Base-by-base conservation (phyloP, 805 yeast species). In the Cyberlindnera mississippiensis region DNA sequence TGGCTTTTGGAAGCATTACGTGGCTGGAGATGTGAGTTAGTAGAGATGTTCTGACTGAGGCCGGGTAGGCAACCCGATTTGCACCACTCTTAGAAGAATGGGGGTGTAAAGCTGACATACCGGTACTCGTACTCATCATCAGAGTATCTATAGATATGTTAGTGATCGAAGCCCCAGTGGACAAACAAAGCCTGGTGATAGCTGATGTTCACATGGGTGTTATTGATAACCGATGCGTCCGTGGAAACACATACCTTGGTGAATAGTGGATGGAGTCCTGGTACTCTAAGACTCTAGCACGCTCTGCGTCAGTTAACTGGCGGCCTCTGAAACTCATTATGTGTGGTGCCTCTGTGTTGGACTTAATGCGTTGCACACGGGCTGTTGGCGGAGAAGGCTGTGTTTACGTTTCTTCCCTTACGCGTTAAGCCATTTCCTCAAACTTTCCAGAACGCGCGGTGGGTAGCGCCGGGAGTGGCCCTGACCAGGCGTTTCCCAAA, bases 251-350 rank as follows among this genome's bases (percentile, higher is more conserved):
- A 14, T 43, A 68, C 72, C 82, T 68, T 43, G 95, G 93, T 9
- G 96, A 87, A 61, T 93, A 93, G 64, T 93, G 96, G 55, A 93
- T 93, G 63, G 84, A 78, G 42, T 93, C 98, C 60, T 86, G 95
- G 60, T 88, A 93, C 60, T 91, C 96, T 53, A 85, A 78, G 30
- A 91, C 82, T 38, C 91, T 80, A 28, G 89, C 87, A 50, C 95
- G 72, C 62, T 93, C 99, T 22, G 80, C 71, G 29, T 85, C 91
- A 2, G 93, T 73, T 38, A 93, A 74, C 56, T 81, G 82, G 60
- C 98, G 78, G 73, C 63, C 78, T 72, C 53, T 63, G 68, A 61
- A 64, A 47, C 61, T 50, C 57, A 71, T 50, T 29, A n/a, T 13
- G 13, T 11, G 24, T 28, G 16, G 5, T 6, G 22, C 12, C 13